Percentiles rank a stretch among this genome's conserved stretches.
These are phyloP conservation scores for Ganoderma lucidum DNA, from an alignment of 1,284 basidiomycete species.

Conservation along the genomic window DNA sequence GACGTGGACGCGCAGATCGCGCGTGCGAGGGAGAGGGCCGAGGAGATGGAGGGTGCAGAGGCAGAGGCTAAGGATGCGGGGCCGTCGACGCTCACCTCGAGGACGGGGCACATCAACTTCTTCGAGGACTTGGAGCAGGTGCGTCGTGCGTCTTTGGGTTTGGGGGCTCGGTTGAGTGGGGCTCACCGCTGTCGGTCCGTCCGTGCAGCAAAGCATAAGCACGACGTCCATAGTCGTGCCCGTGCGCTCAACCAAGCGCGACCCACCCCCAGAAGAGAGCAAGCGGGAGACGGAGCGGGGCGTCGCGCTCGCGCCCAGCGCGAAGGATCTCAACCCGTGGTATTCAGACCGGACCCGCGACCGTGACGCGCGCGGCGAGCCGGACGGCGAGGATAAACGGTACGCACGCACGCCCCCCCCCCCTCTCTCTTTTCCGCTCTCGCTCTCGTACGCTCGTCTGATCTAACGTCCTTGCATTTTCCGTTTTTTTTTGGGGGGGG, in stretches of 20 bases:
- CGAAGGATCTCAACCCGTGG: slow-evolving; percentile 82
- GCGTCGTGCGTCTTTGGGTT: slow-evolving; percentile 24
- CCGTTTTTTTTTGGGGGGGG: too few species aligned
- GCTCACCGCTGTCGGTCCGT: too few species aligned
- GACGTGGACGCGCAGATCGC: slow-evolving; percentile 10
- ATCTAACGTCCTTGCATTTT: background rate
- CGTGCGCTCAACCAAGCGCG: slow-evolving; percentile 51
- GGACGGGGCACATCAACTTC: slow-evolving; percentile 74
- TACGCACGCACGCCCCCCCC: slow-evolving; percentile 34
- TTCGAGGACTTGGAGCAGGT: slow-evolving; percentile 80
- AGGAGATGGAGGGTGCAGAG: slow-evolving; percentile 42
- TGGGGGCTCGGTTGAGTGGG: rapidly evolving
- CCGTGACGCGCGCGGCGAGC: slow-evolving; percentile 29
- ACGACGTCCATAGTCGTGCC: slow-evolving; percentile 49
- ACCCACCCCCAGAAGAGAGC: slow-evolving; percentile 36
- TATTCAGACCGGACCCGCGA: slow-evolving; percentile 57
- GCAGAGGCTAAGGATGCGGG: slow-evolving; percentile 13
- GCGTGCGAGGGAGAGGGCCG: slow-evolving; percentile 46
- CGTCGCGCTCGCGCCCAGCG: slow-evolving; percentile 72
- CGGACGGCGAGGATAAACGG: slow-evolving; percentile 37
- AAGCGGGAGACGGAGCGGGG: slow-evolving; percentile 70
- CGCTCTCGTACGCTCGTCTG: background rate
- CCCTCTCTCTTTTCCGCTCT: background rate
- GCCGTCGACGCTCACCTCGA: slow-evolving; percentile 49
- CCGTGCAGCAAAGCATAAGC: slow-evolving; percentile 42